A percentile compares a stretch with the other conserved stretches of the same genome.
Evolutionary conservation across 306 rosid species (phyloP).

Genomic region (Elaeagnus macrophylla): DNA sequence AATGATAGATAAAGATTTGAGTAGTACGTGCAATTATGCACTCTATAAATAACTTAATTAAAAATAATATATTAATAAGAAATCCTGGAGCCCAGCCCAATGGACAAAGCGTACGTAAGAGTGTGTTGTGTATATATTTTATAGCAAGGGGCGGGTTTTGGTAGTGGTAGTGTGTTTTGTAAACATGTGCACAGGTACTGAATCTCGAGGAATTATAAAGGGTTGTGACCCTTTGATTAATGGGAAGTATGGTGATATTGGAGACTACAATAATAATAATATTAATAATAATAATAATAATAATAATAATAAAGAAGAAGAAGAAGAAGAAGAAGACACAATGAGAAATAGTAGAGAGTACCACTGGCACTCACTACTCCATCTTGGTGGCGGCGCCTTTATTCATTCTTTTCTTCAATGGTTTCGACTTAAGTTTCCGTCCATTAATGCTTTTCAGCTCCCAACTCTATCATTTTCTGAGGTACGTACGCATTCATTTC

Average conservation of each 20-base stretch:
- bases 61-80: too few species aligned
- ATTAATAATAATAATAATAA: too few species aligned
- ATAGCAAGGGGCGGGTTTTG: too few species aligned
- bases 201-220: slow-evolving; percentile 63
- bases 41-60: too few species aligned
- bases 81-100: too few species aligned
- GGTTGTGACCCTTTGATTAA: slow-evolving; percentile 25
- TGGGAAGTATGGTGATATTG: slow-evolving; percentile 21
- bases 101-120: background rate
- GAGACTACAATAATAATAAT: background rate
- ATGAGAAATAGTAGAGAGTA: slow-evolving; percentile 30
- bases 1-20: too few species aligned
- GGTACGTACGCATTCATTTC: slow-evolving; percentile 27
- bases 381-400: slow-evolving; percentile 17
- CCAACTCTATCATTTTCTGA: slow-evolving; percentile 42
- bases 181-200: slow-evolving; percentile 62
- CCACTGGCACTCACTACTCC: background rate
- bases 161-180: background rate
- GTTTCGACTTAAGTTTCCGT: slow-evolving; percentile 10
- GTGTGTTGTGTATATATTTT: too few species aligned
- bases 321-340: slow-evolving; percentile 24
- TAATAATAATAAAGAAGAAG: background rate
- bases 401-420: slow-evolving; percentile 28
- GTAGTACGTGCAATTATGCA: too few species aligned
- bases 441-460: slow-evolving; percentile 21